phyloP scores from a whole-genome alignment of 257 asterid species.

The Nicotiana paniculata region DNA sequence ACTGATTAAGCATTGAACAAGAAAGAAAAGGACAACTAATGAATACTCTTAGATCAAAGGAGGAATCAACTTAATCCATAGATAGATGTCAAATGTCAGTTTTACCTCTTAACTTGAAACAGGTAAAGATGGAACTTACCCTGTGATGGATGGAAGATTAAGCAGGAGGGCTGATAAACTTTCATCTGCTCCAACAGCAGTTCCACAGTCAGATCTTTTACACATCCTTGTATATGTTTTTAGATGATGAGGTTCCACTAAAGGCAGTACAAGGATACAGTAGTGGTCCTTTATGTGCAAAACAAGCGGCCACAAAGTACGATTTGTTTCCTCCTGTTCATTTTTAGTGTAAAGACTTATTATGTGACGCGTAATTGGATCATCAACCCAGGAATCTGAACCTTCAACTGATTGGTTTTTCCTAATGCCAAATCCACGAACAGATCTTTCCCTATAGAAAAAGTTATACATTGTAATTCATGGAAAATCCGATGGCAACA shows the following conservation, averaged over 20 bases:
- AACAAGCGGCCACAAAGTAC: conserved; percentile 73
- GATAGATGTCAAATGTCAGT: background rate
- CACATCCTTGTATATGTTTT: conserved; percentile 70
- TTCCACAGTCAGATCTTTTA: conserved; percentile 67
- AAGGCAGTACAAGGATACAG: conserved; percentile 64
- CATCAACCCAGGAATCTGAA: conserved; percentile 97
- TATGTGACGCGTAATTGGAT: conserved; percentile 82
- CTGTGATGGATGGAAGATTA: conserved; percentile 95
- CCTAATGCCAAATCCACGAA: conserved; percentile 81
- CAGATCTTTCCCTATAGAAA: conserved; percentile 76
- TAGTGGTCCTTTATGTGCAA: conserved; percentile 70
- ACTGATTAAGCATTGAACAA: background rate
- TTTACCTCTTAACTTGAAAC: background rate
- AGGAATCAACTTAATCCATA: background rate
- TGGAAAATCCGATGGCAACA: background rate
- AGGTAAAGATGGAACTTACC: conserved; percentile 51
- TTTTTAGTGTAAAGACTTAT: conserved; percentile 49
- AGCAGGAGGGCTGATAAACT: conserved; percentile 66
- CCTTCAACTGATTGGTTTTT: conserved; percentile 69
- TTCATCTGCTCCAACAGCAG: conserved; percentile 65
- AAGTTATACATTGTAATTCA: background rate
- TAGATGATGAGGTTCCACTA: conserved; percentile 77
- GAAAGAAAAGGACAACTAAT: background rate
- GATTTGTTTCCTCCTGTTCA: conserved; percentile 50
- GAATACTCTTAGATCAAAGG: conserved; percentile 1